Evolutionary conservation across 768 basidiomycete species (phyloP).

Genomic region (Lentinula edodes): DNA sequence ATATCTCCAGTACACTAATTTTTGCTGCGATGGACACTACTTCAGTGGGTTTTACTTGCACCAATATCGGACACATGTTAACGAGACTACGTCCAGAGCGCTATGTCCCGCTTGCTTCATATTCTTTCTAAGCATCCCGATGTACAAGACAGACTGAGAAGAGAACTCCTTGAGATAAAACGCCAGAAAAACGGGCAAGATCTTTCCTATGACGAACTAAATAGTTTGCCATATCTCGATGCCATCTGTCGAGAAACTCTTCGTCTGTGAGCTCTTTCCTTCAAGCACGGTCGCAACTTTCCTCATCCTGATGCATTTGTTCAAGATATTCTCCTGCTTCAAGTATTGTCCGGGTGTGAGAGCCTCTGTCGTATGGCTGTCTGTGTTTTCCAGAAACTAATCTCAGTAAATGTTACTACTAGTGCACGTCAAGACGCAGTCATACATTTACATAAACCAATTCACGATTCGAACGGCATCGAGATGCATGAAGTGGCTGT

Average conservation of each 20-base stretch:
- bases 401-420: not conserved
- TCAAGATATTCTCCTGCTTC: constrained; percentile 22
- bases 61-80: no score
- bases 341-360: constrained; percentile 18
- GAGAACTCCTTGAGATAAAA: constrained; percentile 25
- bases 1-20: constrained; percentile 21
- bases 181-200: constrained; percentile 15
- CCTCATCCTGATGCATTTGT: not conserved
- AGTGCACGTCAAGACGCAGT: constrained; percentile 25
- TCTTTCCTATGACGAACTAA: constrained; percentile 30
- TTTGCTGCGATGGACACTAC: constrained; percentile 40
- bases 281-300: not conserved
- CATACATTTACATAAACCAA: constrained; percentile 28
- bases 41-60: constrained; percentile 17
- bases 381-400: not conserved
- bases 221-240: constrained; percentile 30
- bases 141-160: constrained; percentile 30
- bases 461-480: constrained; percentile 22
- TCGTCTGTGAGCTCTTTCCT: constrained; percentile 22
- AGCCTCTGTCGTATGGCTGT: not conserved
- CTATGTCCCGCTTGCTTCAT: constrained; percentile 26
- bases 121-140: constrained; percentile 27
- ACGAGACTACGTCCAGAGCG: constrained; percentile 7
- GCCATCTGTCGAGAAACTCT: constrained; percentile 35
- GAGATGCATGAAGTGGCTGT: constrained; percentile 18